A percentile compares a stretch with the other conserved stretches of the same genome.
phyloP scores from a whole-genome alignment of 768 basidiomycete species.

The Porphyrellus cyaneotinctus region DNA sequence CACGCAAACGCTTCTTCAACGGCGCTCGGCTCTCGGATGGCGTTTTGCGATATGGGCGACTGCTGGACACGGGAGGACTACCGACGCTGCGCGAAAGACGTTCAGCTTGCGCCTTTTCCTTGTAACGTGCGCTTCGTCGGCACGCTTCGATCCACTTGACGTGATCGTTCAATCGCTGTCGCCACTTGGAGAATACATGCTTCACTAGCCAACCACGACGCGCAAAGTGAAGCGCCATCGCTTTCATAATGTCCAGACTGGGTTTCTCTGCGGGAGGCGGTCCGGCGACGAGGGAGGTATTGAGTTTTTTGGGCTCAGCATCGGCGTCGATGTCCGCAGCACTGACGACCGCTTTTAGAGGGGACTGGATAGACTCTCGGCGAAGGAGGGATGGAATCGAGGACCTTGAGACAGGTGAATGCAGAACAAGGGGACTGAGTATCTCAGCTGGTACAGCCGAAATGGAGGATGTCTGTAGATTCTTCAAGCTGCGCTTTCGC shows the following conservation, averaged over 20 bases:
- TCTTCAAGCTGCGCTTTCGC: constrained; percentile 21
- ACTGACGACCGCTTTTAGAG: constrained; percentile 17
- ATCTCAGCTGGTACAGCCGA: constrained; percentile 26
- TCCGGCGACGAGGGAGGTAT: background rate
- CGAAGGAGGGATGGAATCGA: constrained; percentile 19
- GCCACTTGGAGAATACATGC: constrained; percentile 44
- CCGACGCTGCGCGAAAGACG: constrained; percentile 30
- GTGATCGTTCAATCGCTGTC: constrained; percentile 40
- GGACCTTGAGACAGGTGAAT: constrained; percentile 23
- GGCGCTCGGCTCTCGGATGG: constrained; percentile 21
- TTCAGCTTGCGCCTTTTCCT: constrained; percentile 41
- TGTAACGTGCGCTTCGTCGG: constrained; percentile 56
- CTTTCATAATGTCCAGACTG: constrained; percentile 30
- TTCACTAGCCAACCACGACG: constrained; percentile 40
- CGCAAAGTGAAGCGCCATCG: constrained; percentile 41
- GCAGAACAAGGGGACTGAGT: constrained; percentile 28
- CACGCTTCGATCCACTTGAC: constrained; percentile 62
- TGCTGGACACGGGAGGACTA: constrained; percentile 13
- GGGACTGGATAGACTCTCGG: constrained; percentile 24
- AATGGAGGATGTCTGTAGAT: constrained; percentile 24
- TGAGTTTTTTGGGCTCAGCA: constrained; percentile 5
- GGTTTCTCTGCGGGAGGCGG: constrained; percentile 13
- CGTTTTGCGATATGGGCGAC: constrained; percentile 17
- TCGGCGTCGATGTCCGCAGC: constrained; percentile 11
- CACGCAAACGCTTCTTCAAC: constrained; percentile 30